Evolutionary conservation across 352 stramenopile genomes (phyloP).

Genomic region (Phytophthora parvispora): DNA sequence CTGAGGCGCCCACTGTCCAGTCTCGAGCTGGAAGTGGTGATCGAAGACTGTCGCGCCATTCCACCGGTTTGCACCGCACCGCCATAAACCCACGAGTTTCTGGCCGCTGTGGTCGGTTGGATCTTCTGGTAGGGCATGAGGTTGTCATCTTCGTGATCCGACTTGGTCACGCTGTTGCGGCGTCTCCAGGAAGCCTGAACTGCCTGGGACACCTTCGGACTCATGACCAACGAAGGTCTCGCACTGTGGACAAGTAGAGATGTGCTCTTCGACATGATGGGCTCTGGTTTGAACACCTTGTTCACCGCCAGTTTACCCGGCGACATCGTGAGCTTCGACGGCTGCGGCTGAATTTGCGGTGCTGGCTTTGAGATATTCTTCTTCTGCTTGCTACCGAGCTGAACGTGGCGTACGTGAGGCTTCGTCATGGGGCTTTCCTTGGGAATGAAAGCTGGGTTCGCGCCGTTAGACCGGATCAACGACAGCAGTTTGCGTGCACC

Average conservation of each 20-base stretch:
- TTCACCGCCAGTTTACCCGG: constrained; percentile 24
- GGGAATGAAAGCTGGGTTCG: constrained; percentile 45
- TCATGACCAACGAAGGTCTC: constrained; percentile 28
- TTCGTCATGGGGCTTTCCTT: constrained; percentile 37
- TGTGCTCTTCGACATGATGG: constrained; percentile 28
- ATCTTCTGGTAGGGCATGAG: constrained; percentile 48
- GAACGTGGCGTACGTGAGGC: constrained; percentile 35
- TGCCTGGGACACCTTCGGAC: constrained; percentile 52
- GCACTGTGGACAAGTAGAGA: constrained; percentile 5
- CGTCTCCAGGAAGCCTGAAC: constrained; percentile 52
- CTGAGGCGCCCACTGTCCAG: constrained; percentile 30
- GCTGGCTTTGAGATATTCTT: constrained; percentile 10
- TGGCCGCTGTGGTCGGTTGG: not conserved
- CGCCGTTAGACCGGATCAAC: constrained; percentile 61
- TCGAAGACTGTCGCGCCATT: constrained; percentile 18
- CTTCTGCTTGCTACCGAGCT: constrained; percentile 25
- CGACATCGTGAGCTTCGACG: constrained; percentile 3
- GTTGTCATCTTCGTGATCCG: constrained; percentile 22
- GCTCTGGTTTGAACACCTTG: constrained; percentile 28
- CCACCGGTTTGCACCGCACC: not conserved
- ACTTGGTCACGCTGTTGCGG: constrained; percentile 37
- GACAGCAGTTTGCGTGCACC: constrained; percentile 66
- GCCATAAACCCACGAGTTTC: constrained; percentile 19
- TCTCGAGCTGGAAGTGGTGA: constrained; percentile 18
- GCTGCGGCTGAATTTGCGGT: constrained; percentile 9